These are phyloP conservation scores for Sorghum bicolor DNA, from an alignment of 176 grass and related monocot species.

Conservation along the genomic window Sorghum_bicolor_NCBIv3 NC_012871.2:75427501-75428000, in stretches of 20 bases:
- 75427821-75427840: background rate
- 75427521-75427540: background rate
- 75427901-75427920: no score
- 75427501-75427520: slow-evolving; percentile 93
- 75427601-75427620: slow-evolving; percentile 2
- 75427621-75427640: slow-evolving; percentile 4
- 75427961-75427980: no score
- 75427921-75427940: no score
- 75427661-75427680: background rate
- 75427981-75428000: no score
- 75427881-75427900: background rate
- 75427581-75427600: no score
- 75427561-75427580: no score
- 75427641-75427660: background rate
- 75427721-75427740: slow-evolving; percentile 41
- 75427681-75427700: background rate
- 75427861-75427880: background rate
- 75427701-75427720: slow-evolving; percentile 7
- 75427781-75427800: background rate
- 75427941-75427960: no score
- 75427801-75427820: slow-evolving; percentile 33
- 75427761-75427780: background rate
- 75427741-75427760: slow-evolving; percentile 6
- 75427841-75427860: background rate
- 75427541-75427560: background rate